Percentiles rank a stretch among this genome's conserved stretches.
These are phyloP conservation scores for Thelonectria blattea DNA, from an alignment of 2,329 filamentous ascomycete species.

Conservation along the genomic window DNA sequence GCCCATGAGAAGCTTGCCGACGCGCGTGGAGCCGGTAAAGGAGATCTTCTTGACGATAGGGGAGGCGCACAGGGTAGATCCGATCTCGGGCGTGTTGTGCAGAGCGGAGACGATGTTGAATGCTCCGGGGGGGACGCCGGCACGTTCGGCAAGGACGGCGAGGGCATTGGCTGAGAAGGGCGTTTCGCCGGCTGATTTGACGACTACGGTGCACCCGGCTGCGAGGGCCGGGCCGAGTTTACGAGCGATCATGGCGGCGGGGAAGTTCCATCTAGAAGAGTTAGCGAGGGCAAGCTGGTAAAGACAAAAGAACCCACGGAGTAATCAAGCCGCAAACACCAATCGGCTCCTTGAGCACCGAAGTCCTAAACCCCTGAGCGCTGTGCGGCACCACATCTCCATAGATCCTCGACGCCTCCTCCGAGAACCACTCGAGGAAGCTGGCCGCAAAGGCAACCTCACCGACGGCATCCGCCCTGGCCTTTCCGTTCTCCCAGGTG, in stretches of 20 bases:
- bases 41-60: slow-evolving; percentile 72
- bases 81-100: slow-evolving; percentile 69
- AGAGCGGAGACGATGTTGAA: slow-evolving; percentile 67
- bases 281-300: neutral
- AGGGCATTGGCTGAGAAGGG: slow-evolving; percentile 74
- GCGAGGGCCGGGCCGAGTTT: slow-evolving; percentile 62
- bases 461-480: slow-evolving; percentile 60
- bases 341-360: slow-evolving; percentile 19
- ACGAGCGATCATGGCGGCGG: slow-evolving; percentile 58
- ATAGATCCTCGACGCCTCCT: slow-evolving; percentile 61
- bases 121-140: slow-evolving; percentile 68
- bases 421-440: slow-evolving; percentile 66
- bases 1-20: slow-evolving; percentile 66
- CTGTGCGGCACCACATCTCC: slow-evolving; percentile 65
- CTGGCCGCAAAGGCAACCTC: slow-evolving; percentile 61
- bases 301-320: slow-evolving; percentile 42
- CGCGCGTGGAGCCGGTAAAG: slow-evolving; percentile 68
- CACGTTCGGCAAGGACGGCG: slow-evolving; percentile 68
- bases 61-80: slow-evolving; percentile 67
- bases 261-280: slow-evolving; percentile 69
- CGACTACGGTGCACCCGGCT: slow-evolving; percentile 76
- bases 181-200: slow-evolving; percentile 73
- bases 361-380: slow-evolving; percentile 57
- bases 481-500: slow-evolving; percentile 74
- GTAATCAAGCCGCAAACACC: slow-evolving; percentile 52